Conservation (phyloP, 2,329 filamentous ascomycete genomes). For the Exophiala dermatitidis region DNA sequence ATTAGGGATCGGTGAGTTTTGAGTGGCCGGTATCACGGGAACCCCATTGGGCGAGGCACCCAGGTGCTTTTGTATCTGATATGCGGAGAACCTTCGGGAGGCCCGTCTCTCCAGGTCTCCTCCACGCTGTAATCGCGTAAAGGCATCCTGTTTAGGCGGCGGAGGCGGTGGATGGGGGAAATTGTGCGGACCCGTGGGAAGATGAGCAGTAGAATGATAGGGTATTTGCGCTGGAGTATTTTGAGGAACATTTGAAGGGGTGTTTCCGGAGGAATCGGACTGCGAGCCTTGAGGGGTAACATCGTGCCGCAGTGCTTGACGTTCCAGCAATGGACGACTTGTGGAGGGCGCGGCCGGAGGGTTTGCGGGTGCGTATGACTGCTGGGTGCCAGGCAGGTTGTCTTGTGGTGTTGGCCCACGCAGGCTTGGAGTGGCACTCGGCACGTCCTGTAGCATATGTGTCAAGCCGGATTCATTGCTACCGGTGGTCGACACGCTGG, state of each 20-base stretch:
- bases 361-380: constrained; percentile 1
- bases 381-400: background rate
- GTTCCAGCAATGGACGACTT: constrained; percentile 7
- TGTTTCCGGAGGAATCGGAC: constrained; percentile 43
- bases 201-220: constrained; percentile 56
- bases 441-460: constrained; percentile 35
- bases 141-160: constrained; percentile 74
- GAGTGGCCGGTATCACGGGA: constrained; percentile 63
- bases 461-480: constrained; percentile 41
- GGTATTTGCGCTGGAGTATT: constrained; percentile 67
- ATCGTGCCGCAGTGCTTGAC: constrained; percentile 18
- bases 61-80: constrained; percentile 92
- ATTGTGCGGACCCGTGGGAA: constrained; percentile 32
- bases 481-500: constrained; percentile 42
- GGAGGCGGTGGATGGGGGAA: constrained; percentile 73
- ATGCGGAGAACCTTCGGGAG: constrained; percentile 87
- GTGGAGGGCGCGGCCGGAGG: background rate
- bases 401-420: constrained; percentile 13
- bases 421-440: constrained; percentile 14
- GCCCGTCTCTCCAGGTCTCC: constrained; percentile 88
- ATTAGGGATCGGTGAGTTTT: constrained; percentile 77
- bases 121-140: constrained; percentile 83
- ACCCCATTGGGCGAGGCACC: constrained; percentile 74
- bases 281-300: constrained; percentile 15
- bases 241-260: constrained; percentile 70